A percentile compares a stretch with the other conserved stretches of the same genome.
phyloP scores from a whole-genome alignment of 1,284 basidiomycete species.

The Cutaneotrichosporon cyanovorans region DNA sequence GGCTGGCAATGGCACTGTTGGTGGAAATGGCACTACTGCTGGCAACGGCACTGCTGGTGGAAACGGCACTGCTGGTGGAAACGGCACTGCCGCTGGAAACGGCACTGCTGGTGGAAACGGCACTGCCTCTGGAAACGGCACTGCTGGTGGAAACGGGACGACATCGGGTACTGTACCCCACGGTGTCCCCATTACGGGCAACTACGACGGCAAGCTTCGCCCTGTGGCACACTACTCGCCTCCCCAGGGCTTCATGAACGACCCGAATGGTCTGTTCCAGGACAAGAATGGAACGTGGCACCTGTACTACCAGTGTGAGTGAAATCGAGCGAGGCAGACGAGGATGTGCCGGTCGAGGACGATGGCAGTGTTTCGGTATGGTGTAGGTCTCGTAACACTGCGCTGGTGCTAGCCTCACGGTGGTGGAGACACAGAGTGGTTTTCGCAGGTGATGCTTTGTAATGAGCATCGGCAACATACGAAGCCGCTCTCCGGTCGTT shows the following conservation, averaged over 20 bases:
- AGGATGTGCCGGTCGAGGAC: too few species aligned
- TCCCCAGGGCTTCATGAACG: slow-evolving; percentile 46
- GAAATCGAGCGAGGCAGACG: slow-evolving; percentile 50
- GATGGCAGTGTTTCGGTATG: too few species aligned
- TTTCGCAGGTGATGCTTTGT: too few species aligned
- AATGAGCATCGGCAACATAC: too few species aligned
- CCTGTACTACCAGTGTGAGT: slow-evolving; percentile 46
- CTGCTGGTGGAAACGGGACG: too few species aligned
- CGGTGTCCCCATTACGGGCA: slow-evolving; percentile 7
- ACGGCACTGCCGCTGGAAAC: neutral
- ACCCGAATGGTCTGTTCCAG: slow-evolving; percentile 46
- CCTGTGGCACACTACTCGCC: slow-evolving; percentile 32
- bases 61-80: neutral
- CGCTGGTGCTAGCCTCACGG: too few species aligned
- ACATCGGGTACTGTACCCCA: neutral
- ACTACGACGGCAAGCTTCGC: slow-evolving; percentile 24
- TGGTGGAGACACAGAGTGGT: too few species aligned
- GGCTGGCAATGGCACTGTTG: neutral
- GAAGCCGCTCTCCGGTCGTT: too few species aligned
- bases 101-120: neutral
- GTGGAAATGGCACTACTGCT: neutral
- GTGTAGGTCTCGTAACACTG: too few species aligned
- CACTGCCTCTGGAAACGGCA: neutral
- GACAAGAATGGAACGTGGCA: slow-evolving; percentile 46
- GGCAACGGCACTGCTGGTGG: too few species aligned